phyloP scores from a whole-genome alignment of 2,329 filamentous ascomycete genomes.

The Fusarium mundagurra region DNA sequence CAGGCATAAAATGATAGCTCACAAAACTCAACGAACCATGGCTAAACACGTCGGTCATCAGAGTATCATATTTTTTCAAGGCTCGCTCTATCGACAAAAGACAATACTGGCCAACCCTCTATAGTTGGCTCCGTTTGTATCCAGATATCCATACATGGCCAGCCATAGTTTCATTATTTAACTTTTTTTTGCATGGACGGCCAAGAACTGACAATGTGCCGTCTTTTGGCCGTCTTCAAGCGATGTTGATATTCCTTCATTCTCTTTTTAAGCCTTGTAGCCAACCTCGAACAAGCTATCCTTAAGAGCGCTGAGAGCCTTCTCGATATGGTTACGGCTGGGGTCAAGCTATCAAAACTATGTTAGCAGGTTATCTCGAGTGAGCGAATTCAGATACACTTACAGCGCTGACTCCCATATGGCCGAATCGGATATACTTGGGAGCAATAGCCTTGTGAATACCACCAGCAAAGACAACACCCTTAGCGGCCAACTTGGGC shows the following conservation, averaged over 20 bases:
- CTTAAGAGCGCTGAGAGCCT: conserved; percentile 81
- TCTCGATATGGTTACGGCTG: conserved; percentile 81
- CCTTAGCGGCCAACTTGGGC: conserved; percentile 84
- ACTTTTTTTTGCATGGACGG: background rate
- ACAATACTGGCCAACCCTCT: conserved; percentile 15
- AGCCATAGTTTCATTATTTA: conserved; percentile 26
- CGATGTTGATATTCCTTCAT: background rate
- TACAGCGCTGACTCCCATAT: conserved; percentile 94
- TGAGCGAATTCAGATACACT: conserved; percentile 46
- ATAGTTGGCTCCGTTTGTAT: conserved; percentile 20
- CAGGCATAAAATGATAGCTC: conserved; percentile 2
- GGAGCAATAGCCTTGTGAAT: conserved; percentile 95
- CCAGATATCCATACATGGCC: conserved; percentile 17
- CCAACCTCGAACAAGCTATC: conserved; percentile 79
- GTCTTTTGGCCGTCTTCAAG: background rate
- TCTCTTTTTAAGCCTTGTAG: conserved; percentile 54
- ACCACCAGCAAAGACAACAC: conserved; percentile 93
- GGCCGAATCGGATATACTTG: conserved; percentile 94
- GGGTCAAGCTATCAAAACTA: conserved; percentile 69
- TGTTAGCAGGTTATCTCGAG: conserved; percentile 31
- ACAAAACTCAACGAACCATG: conserved; percentile 2
- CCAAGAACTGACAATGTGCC: background rate
- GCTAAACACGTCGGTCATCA: conserved; percentile 1
- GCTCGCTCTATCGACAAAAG: conserved; percentile 25
- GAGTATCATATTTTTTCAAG: conserved; percentile 18